Percentiles rank a stretch among this genome's conserved stretches.
These are phyloP conservation scores for Beauveria sp. DNA, from an alignment of 2,329 filamentous ascomycete species.

Conservation along the genomic window DNA sequence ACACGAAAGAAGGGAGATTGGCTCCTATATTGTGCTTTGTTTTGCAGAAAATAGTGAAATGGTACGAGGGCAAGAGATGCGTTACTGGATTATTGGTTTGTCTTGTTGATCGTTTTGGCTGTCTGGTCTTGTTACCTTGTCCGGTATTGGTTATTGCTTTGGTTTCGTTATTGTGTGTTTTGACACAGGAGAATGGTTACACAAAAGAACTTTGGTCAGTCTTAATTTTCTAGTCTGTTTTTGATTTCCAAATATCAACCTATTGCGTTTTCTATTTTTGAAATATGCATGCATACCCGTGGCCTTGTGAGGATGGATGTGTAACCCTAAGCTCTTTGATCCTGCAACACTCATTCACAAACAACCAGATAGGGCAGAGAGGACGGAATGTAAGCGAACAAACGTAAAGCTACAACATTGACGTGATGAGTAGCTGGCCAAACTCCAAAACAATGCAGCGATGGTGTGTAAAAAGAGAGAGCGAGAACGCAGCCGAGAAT, in stretches of 20 bases:
- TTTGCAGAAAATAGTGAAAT: not conserved
- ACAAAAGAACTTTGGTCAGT: constrained; percentile 10
- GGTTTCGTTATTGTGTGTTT: not conserved
- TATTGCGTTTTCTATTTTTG: not conserved
- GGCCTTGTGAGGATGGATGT: not conserved
- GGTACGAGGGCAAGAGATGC: not conserved
- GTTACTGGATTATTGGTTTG: not conserved
- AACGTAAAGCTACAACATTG: not conserved
- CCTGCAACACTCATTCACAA: not conserved
- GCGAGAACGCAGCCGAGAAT: not conserved
- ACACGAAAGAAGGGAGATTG: not conserved
- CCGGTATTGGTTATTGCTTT: not conserved
- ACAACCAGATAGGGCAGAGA: not conserved
- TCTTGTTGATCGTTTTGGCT: not conserved
- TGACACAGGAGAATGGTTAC: constrained; percentile 10
- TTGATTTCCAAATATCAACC: not conserved
- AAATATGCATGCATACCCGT: not conserved
- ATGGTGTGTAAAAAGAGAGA: constrained; percentile 6
- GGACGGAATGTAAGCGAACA: not conserved
- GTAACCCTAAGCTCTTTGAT: not conserved
- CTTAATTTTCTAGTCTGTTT: not conserved
- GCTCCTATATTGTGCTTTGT: not conserved
- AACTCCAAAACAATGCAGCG: constrained; percentile 3
- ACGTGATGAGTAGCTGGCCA: not conserved
- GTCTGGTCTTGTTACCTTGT: not conserved